These are phyloP conservation scores for Euptelea pleiosperma DNA, from an alignment of 164 flowering plant genomes.

Conservation along the genomic window DNA sequence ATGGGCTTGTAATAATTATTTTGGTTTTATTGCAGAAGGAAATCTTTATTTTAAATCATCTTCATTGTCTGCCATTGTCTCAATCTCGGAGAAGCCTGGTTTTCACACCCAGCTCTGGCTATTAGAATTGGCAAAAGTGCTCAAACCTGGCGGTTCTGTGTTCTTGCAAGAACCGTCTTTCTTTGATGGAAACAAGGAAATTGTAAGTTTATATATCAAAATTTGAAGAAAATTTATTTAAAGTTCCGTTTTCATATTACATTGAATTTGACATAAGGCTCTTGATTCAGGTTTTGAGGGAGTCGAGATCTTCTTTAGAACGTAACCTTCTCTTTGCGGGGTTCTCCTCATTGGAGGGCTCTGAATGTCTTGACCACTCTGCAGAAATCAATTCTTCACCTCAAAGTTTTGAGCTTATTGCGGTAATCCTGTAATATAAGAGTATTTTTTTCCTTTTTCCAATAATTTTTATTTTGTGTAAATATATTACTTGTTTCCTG, in stretches of 20 bases:
- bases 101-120: conserved; percentile 27
- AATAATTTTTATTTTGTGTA: background rate
- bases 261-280: conserved; percentile 4
- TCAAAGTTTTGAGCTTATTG: conserved; percentile 27
- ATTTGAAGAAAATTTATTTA: background rate
- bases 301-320: conserved; percentile 22
- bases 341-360: conserved; percentile 14
- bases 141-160: conserved; percentile 24
- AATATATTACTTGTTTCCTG: background rate
- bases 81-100: conserved; percentile 29
- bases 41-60: conserved; percentile 24
- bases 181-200: conserved; percentile 20
- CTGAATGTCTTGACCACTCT: conserved; percentile 25
- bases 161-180: conserved; percentile 24
- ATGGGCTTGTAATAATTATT: background rate
- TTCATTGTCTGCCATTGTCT: conserved; percentile 19
- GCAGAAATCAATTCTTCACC: conserved; percentile 21
- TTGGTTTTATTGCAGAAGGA: conserved; percentile 21
- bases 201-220: conserved; percentile 10
- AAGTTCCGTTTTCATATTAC: background rate
- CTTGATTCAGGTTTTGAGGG: conserved; percentile 17
- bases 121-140: conserved; percentile 25
- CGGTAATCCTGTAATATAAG: conserved; percentile 13
- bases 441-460: background rate
- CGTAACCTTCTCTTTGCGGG: conserved; percentile 26